Base-by-base conservation (phyloP, 2,329 filamentous ascomycete species). In the Phyllosticta citribraziliensis region DNA sequence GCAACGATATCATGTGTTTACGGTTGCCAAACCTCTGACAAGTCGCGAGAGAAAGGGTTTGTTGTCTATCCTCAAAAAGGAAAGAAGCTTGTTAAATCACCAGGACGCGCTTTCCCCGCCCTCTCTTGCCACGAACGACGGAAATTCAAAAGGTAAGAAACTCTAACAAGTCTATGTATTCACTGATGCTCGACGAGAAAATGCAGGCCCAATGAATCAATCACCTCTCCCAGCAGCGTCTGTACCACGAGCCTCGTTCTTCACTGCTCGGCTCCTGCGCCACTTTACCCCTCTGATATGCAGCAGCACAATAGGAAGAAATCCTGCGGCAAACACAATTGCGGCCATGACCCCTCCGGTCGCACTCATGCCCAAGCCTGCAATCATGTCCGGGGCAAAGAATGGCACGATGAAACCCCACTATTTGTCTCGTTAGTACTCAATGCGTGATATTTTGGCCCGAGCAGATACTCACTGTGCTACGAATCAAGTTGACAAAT, bases 401-500 rank as follows among this genome's bases (percentile, higher is more conserved):
- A 76, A 76, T 0, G 74, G 74, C 0, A 73, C 74, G 52, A 76
- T 72, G 55, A 76, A 77, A 20, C 69, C 72, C 72, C 68, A 72
- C 19, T 77, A 20, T 4, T 4, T n/a, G 3, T 2, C 3, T 1
- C 3, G 22, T 62, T n/a, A 62, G 60, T 33, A 30, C n/a, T 1
- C 25, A 5, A 11, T 22, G 2, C 27, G 24, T 1, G 14, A 30
- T 9, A 17, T 24, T 20, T 27, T 3, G 25, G 9, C 11, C 27
- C 3, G 8, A 10, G 12, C 5, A 53, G 27, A 19, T 2, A 40
- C 59, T 52, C 53, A 57, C 59, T 27, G 60, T 78, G 62, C 82
- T 79, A 8, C 83, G 74, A 2, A 84, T 76, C 59, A 85, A 75
- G 3, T 78, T 84, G 64, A 85, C 77, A 64, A 84, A 85, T 0